Evolutionary conservation across 805 yeast species (phyloP).

Genomic region (Myxozyma lipomycoides): DNA sequence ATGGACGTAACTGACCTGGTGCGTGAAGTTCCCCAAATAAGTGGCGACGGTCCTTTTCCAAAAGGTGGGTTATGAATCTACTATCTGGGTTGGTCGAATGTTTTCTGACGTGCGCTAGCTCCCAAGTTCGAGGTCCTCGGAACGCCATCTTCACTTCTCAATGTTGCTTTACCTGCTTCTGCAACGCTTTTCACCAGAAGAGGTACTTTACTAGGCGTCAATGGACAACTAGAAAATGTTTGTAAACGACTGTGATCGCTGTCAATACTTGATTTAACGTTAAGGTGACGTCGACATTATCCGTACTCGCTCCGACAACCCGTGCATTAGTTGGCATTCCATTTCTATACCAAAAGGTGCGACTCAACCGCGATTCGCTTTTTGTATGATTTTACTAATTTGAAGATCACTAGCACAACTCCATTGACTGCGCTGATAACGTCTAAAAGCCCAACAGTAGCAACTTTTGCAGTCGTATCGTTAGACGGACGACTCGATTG

Average conservation of each 20-base stretch:
- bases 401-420: slow-evolving; percentile 33
- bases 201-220: slow-evolving; percentile 45
- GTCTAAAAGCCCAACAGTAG: slow-evolving; percentile 24
- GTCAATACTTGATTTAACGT: background rate
- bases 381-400: background rate
- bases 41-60: slow-evolving; percentile 33
- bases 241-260: background rate
- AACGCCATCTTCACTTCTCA: slow-evolving; percentile 41
- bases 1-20: slow-evolving; percentile 30
- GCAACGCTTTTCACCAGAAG: slow-evolving; percentile 41
- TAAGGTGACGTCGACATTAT: slow-evolving; percentile 33
- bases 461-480: slow-evolving; percentile 41
- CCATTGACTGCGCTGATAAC: slow-evolving; percentile 34
- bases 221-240: slow-evolving; percentile 40
- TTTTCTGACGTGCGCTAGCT: slow-evolving; percentile 7
- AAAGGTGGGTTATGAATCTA: slow-evolving; percentile 5
- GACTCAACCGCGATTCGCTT: no score
- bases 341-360: slow-evolving; percentile 35
- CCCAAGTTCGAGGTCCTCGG: slow-evolving; percentile 46
- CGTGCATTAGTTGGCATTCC: slow-evolving; percentile 34
- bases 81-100: background rate
- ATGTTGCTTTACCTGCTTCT: slow-evolving; percentile 44
- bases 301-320: slow-evolving; percentile 27
- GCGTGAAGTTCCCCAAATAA: slow-evolving; percentile 26
- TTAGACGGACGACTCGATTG: slow-evolving; percentile 43